Conservation (phyloP, 2,329 filamentous ascomycete genomes). For the Colletotrichum sp. region DNA sequence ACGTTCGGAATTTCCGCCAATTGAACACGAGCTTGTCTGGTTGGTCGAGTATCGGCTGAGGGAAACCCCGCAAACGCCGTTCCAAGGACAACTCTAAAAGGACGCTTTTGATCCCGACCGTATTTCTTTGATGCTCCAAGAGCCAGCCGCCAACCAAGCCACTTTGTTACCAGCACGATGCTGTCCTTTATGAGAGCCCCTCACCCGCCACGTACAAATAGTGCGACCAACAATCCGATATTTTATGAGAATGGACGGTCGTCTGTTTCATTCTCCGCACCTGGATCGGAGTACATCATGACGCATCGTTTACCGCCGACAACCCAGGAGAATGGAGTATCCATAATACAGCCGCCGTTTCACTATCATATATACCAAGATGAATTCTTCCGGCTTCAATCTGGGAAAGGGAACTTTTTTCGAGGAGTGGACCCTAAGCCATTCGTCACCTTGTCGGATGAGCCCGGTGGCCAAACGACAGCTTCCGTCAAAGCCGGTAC, state of each 20-base stretch:
- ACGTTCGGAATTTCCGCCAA: not conserved
- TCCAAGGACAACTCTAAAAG: not conserved
- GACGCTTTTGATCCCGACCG: not conserved
- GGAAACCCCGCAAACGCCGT: not conserved
- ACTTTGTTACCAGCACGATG: constrained; percentile 11
- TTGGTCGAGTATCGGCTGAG: not conserved
- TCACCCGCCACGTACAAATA: constrained; percentile 16
- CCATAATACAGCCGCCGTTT: constrained; percentile 27
- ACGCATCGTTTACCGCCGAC: constrained; percentile 24
- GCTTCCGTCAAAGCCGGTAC: constrained; percentile 15
- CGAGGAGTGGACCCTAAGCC: constrained; percentile 15
- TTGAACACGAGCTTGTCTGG: not conserved
- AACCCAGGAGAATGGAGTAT: not conserved
- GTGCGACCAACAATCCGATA: constrained; percentile 24
- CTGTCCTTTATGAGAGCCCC: constrained; percentile 24
- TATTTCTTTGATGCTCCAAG: not conserved
- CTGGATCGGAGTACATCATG: constrained; percentile 24
- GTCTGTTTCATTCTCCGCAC: constrained; percentile 21
- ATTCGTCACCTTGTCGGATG: constrained; percentile 14
- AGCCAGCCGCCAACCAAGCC: not conserved
- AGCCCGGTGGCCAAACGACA: constrained; percentile 2
- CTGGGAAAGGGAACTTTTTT: constrained; percentile 24
- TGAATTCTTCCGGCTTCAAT: constrained; percentile 24
- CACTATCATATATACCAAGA: constrained; percentile 29
- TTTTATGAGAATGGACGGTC: constrained; percentile 25